Evolutionary conservation across 306 rosid species (phyloP), one percentile per base, ranked within the genome.

Genomic region (Spatholobus suberectus): DNA sequence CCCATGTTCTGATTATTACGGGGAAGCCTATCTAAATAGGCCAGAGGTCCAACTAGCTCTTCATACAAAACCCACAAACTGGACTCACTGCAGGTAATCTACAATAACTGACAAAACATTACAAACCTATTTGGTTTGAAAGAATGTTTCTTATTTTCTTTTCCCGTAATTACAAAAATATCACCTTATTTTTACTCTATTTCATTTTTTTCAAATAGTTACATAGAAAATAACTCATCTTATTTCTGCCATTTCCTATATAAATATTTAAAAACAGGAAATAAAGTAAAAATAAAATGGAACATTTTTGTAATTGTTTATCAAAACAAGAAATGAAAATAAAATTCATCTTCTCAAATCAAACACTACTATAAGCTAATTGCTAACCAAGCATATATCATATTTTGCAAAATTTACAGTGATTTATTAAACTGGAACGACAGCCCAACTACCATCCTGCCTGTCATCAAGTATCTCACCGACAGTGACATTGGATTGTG

Each of bases 31-130:
- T 82, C 83, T 88, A 57, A 91, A 89, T 83, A 81, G 59, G 66
- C 81, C 79, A 54, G 88, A 89, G 86, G 95, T 88, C 5, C 90
- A 89, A 80, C 55, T 8, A 57, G 87, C 93, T 75, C 86, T 91
- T 69, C 93, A 81, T 73, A 90, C 81, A 74, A 83, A 68, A 77
- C 79, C 92, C 52, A 88, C 90, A 63, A n/a, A 73, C 2, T 86
- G 91, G 91, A 21, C 29, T 44, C 47, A 1, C 47, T 88, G 95
- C 89, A 72, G 86, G 93, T 90, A 85, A 62, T 52, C 34, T 26
- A 26, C 12, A 51, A 51, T 18, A 35, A 61, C 27, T 65, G 1
- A n/a, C 18, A 71, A 24, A 66, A 59, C n/a, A 38, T 14, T 63
- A 49, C 8, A 3, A n/a, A 17, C 54, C 27, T 20, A 12, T 77